A percentile compares a stretch with the other conserved stretches of the same genome.
Conservation (phyloP, 1,139 yeast species). For the Nakaseomyces nivariensis region DNA sequence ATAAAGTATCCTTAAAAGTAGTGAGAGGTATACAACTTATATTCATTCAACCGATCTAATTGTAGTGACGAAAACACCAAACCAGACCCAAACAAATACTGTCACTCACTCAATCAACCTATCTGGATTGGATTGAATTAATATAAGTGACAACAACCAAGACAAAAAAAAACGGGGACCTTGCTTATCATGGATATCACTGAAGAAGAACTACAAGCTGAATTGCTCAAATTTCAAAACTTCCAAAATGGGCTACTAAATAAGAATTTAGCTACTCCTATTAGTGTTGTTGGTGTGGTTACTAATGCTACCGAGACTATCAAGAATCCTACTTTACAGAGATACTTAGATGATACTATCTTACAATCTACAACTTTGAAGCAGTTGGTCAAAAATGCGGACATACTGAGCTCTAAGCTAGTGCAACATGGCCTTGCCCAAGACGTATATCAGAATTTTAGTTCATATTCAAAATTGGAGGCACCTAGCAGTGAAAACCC, state of each 20-base stretch:
- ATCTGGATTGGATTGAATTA: no score
- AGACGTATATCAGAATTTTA: constrained; percentile 8
- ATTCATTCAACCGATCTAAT: no score
- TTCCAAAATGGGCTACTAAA: background rate
- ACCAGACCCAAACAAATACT: no score
- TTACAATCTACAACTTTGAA: constrained; percentile 20
- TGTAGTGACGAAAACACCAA: no score
- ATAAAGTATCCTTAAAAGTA: no score
- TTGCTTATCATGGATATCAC: background rate
- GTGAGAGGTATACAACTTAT: no score
- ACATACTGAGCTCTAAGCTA: constrained; percentile 20
- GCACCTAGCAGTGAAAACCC: constrained; percentile 1
- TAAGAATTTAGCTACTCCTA: constrained; percentile 9
- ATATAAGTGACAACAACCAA: no score
- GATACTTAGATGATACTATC: constrained; percentile 24
- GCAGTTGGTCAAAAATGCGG: constrained; percentile 21
- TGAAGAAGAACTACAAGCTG: background rate
- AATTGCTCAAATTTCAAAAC: background rate
- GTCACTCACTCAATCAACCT: no score
- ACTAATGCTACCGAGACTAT: constrained; percentile 16
- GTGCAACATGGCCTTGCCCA: constrained; percentile 21
- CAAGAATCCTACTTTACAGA: constrained; percentile 16
- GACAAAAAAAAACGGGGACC: no score
- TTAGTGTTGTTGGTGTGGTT: constrained; percentile 17
- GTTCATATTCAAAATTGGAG: background rate